Percentiles rank a stretch among this genome's conserved stretches.
These are phyloP conservation scores for Boletus eberwhitei DNA, from an alignment of 768 basidiomycete species.

Conservation along the genomic window DNA sequence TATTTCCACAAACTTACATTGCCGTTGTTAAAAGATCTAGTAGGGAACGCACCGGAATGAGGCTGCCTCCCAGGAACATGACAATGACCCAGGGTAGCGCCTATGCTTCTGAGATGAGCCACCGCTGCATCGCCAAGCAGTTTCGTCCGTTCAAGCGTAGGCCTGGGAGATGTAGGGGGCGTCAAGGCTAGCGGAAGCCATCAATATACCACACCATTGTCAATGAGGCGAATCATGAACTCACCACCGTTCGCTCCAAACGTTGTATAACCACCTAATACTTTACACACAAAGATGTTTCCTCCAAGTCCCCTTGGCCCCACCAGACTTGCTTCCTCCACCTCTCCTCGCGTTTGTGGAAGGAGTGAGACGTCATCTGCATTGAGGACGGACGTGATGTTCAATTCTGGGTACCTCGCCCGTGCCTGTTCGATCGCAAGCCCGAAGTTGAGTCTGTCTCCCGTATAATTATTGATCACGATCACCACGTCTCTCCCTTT, in stretches of 20 bases:
- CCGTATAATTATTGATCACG: conserved; percentile 50
- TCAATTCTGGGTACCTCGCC: conserved; percentile 28
- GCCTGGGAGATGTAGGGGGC: not conserved
- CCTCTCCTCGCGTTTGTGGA: conserved; percentile 10
- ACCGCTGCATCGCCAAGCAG: conserved; percentile 33
- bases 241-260: conserved; percentile 35
- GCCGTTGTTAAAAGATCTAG: not conserved
- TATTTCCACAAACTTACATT: not conserved
- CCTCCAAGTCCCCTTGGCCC: conserved; percentile 49
- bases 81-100: conserved; percentile 50
- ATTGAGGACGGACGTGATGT: conserved; percentile 47
- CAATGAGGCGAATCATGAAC: conserved; percentile 18
- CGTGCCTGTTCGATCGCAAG: conserved; percentile 53
- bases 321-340: conserved; percentile 30
- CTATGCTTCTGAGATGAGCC: conserved; percentile 33
- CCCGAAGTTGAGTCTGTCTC: conserved; percentile 58
- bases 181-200: not conserved
- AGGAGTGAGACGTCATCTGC: conserved; percentile 55
- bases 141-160: conserved; percentile 19
- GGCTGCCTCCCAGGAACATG: conserved; percentile 48
- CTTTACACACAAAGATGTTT: conserved; percentile 53
- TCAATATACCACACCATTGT: conserved; percentile 1
- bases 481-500: conserved; percentile 29
- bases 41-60: conserved; percentile 8
- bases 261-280: conserved; percentile 46